Conservation (phyloP, 139 green algal species). For the Coelastrella sp. region DNA sequence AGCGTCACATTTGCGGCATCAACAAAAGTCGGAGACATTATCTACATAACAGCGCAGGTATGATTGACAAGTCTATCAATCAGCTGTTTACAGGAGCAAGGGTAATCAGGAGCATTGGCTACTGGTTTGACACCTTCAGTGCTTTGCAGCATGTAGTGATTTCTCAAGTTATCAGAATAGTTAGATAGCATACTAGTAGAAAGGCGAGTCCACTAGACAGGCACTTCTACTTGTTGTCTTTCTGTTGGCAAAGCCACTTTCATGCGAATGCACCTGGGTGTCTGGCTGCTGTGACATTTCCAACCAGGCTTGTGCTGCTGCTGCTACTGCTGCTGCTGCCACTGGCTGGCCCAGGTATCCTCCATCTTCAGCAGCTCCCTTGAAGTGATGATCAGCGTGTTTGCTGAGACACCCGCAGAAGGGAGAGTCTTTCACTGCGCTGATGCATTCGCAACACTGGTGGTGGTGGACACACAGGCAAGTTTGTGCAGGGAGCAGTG, state of each 20-base stretch:
- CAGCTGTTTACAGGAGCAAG: not conserved
- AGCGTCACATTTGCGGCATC: constrained; percentile 73
- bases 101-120: not conserved
- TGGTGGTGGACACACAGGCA: too few relatives aligned
- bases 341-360: constrained; percentile 79
- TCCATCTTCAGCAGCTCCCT: constrained; percentile 81
- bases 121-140: not conserved
- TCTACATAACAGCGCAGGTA: constrained; percentile 85
- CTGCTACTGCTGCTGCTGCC: not conserved
- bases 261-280: not conserved
- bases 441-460: too few relatives aligned
- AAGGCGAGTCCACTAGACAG: too few relatives aligned
- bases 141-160: too few relatives aligned
- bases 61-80: not conserved
- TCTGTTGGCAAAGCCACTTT: not conserved
- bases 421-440: constrained; percentile 37
- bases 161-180: too few relatives aligned
- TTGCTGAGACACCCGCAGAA: constrained; percentile 73
- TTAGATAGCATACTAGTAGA: too few relatives aligned
- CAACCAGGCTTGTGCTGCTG: too few relatives aligned
- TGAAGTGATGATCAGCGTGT: constrained; percentile 85
- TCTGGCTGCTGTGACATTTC: too few relatives aligned
- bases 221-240: too few relatives aligned
- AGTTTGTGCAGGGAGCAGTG: too few relatives aligned
- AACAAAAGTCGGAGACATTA: constrained; percentile 82